A percentile compares a stretch with the other conserved stretches of the same genome.
Evolutionary conservation across 1,284 basidiomycete species (phyloP).

Genomic region (Porodaedalea pini): DNA sequence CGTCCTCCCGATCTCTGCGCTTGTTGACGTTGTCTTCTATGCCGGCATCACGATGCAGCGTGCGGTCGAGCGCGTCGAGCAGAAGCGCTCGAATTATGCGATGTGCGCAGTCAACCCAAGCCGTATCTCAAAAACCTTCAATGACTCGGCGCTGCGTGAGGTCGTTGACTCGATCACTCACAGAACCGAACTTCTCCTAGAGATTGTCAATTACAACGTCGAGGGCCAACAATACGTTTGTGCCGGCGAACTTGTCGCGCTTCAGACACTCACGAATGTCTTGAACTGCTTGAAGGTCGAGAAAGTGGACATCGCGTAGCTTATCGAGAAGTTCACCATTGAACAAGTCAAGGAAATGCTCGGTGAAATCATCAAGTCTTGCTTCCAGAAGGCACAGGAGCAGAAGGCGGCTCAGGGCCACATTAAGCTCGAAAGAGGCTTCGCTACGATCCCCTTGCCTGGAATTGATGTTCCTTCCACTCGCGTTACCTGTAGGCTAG

Average conservation of each 20-base stretch:
- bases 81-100: slow-evolving; percentile 88
- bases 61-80: slow-evolving; percentile 89
- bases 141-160: slow-evolving; percentile 60
- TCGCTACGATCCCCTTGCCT: slow-evolving; percentile 92
- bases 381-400: slow-evolving; percentile 74
- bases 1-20: slow-evolving; percentile 88
- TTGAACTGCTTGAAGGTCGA: slow-evolving; percentile 95
- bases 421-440: slow-evolving; percentile 93
- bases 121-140: slow-evolving; percentile 91
- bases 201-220: slow-evolving; percentile 96
- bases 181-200: slow-evolving; percentile 40
- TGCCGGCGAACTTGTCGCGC: slow-evolving; percentile 89
- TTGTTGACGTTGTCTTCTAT: slow-evolving; percentile 98
- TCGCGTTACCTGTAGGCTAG: slow-evolving; percentile 98
- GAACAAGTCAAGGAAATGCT: slow-evolving; percentile 93
- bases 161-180: slow-evolving; percentile 88
- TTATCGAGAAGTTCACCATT: slow-evolving; percentile 79
- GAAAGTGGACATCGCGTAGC: slow-evolving; percentile 91
- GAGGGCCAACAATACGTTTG: slow-evolving; percentile 98
- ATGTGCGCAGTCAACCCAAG: slow-evolving; percentile 97
- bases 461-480: slow-evolving; percentile 99
- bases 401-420: slow-evolving; percentile 81
- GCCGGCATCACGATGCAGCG: slow-evolving; percentile 99
- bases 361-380: slow-evolving; percentile 84
- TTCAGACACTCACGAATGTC: slow-evolving; percentile 93